Evolutionary conservation across 495 filamentous ascomycete genomes (phyloP), one percentile per base, ranked within the genome.

Genomic region (Aspergillus olivimuriae): DNA sequence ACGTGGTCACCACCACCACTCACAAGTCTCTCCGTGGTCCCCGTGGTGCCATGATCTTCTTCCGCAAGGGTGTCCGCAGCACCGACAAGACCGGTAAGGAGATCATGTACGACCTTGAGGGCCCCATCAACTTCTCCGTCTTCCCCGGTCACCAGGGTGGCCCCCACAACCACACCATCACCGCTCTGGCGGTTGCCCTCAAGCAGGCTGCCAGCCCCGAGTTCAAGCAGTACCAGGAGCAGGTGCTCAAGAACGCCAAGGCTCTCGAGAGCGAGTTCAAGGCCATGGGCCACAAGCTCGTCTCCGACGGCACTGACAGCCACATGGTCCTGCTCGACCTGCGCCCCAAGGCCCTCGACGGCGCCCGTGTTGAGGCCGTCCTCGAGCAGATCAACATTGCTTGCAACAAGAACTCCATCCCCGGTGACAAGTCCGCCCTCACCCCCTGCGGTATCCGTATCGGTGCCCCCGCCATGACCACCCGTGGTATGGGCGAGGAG

Each of bases 141-240:
- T 99, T 99, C 79, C 94, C 94, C 34, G 94, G 94, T 47, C 94
- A 99, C 73, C 94, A 99, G 75, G 94, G 94, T 60, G 94, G 94
- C 41, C 94, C 94, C 20, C 94, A 99, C 76, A 99, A 99, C 77
- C 94, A 99, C 80, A 99, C 94, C 66, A 99, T 99, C 71, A 99
- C 94, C 30, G 94, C 94, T 51, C 78, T 99, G 41, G 87, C 94
- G 21, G 94, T 97, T 53, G 94, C 94, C 35, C 78, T 99, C 49
- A 92, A 95, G 75, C 94, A 99, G 74, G 91, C 87, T 39, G 82
- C 79, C 49, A 86, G 83, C 42, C 85, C 87, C 26, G 92, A 95
- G 65, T 99, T 96, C 81, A 92, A 89, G 72, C 77, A 81, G 54
- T 99, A 99, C 74, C 94, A 99, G 67, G 66, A 89, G 66, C 83